Conservation (phyloP, 305 asterid genomes). For the Solanum hybrid region DNA sequence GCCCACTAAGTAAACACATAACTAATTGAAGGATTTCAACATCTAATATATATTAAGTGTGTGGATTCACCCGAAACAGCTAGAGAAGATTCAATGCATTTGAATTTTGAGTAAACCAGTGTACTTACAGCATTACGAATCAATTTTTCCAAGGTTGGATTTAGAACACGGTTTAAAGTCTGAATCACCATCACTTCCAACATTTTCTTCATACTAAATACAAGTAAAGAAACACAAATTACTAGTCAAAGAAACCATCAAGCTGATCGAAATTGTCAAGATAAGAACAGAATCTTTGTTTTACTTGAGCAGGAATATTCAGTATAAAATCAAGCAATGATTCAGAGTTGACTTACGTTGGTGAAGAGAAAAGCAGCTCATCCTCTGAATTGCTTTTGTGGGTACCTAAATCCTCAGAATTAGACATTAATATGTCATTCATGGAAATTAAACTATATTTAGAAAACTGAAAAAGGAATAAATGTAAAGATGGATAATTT, state of each 20-base stretch:
- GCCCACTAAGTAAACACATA: too few relatives aligned
- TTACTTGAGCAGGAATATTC: neutral
- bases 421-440: neutral
- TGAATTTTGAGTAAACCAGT: neutral
- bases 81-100: neutral
- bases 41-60: too few relatives aligned
- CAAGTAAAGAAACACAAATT: neutral
- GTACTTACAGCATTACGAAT: slow-evolving; percentile 32
- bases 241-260: neutral
- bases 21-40: too few relatives aligned
- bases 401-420: neutral
- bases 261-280: neutral
- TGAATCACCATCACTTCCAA: slow-evolving; percentile 18
- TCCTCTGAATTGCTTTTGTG: slow-evolving; percentile 14
- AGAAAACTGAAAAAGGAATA: neutral
- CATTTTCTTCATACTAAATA: neutral
- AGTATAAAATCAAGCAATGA: neutral
- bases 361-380: slow-evolving; percentile 14
- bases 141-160: slow-evolving; percentile 16
- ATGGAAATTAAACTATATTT: neutral
- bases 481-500: neutral
- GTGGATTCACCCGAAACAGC: neutral
- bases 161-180: neutral
- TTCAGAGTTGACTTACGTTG: slow-evolving; percentile 22
- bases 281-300: neutral